Evolutionary conservation across 139 green algal species (phyloP).

Genomic region (Ettlia oleoabundans): DNA sequence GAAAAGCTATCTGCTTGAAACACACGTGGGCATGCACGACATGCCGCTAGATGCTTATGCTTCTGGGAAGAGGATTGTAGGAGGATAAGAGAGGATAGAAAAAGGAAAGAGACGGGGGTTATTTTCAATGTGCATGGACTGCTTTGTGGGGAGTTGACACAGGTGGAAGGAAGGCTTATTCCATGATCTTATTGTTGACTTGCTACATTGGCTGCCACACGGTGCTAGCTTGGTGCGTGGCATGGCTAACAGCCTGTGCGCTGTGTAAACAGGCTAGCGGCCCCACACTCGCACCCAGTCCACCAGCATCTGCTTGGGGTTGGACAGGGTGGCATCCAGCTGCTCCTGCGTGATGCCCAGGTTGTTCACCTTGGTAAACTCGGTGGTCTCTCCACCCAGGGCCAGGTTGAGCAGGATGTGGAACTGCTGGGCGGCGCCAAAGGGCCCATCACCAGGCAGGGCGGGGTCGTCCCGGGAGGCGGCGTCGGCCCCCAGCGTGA

Average conservation of each 20-base stretch:
- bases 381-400: constrained; percentile 35
- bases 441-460: constrained; percentile 33
- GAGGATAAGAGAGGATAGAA: too few species aligned
- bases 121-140: too few species aligned
- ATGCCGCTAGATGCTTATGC: too few species aligned
- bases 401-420: constrained; percentile 61
- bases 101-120: too few species aligned
- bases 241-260: background rate
- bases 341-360: background rate
- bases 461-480: background rate
- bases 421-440: constrained; percentile 39
- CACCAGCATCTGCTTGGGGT: constrained; percentile 38
- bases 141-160: too few species aligned
- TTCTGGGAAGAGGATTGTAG: too few species aligned
- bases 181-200: too few species aligned
- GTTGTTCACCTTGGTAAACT: constrained; percentile 14
- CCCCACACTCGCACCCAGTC: constrained; percentile 54
- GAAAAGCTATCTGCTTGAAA: too few species aligned
- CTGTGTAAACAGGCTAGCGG: background rate
- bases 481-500: constrained; percentile 7
- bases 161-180: too few species aligned
- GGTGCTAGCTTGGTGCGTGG: background rate
- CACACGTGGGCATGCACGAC: too few species aligned
- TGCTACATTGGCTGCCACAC: background rate
- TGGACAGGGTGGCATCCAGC: background rate